Evolutionary conservation across 2,329 filamentous ascomycete genomes (phyloP).

Genomic region (Aspergillus pseudoglaucus): DNA sequence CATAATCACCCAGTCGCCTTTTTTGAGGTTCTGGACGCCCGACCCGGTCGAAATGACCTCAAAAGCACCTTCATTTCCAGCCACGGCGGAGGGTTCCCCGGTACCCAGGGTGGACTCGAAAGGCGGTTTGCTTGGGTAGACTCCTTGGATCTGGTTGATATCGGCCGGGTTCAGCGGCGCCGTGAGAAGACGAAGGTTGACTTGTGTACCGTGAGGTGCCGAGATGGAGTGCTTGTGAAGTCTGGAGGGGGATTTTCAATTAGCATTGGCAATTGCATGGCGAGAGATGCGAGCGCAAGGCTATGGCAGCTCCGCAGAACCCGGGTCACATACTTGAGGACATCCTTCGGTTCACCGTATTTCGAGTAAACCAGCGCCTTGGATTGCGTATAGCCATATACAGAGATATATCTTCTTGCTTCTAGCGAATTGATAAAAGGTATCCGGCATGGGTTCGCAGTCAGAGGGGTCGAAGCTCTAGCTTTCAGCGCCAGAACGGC

Average conservation of each 20-base stretch:
- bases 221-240: slow-evolving; percentile 46
- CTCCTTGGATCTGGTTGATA: slow-evolving; percentile 95
- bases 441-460: slow-evolving; percentile 7
- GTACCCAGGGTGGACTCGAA: slow-evolving; percentile 75
- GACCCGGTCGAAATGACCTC: slow-evolving; percentile 71
- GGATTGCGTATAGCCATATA: slow-evolving; percentile 45
- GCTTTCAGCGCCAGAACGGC: slow-evolving; percentile 7
- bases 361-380: slow-evolving; percentile 44
- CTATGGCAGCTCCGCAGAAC: background rate
- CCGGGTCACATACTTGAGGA: slow-evolving; percentile 30
- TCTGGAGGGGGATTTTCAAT: slow-evolving; percentile 10
- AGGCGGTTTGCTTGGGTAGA: slow-evolving; percentile 78
- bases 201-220: slow-evolving; percentile 50
- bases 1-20: slow-evolving; percentile 93
- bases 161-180: slow-evolving; percentile 95
- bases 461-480: slow-evolving; percentile 7
- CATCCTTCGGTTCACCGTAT: slow-evolving; percentile 45
- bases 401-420: slow-evolving; percentile 35
- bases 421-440: slow-evolving; percentile 8
- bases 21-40: slow-evolving; percentile 54
- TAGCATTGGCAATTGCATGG: background rate
- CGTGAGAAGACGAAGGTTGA: slow-evolving; percentile 82
- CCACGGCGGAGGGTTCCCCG: slow-evolving; percentile 59
- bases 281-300: no score
- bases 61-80: slow-evolving; percentile 79